These are phyloP conservation scores for Ormosia semicastrata DNA, from an alignment of 306 rosid species.

Conservation along the genomic window DNA sequence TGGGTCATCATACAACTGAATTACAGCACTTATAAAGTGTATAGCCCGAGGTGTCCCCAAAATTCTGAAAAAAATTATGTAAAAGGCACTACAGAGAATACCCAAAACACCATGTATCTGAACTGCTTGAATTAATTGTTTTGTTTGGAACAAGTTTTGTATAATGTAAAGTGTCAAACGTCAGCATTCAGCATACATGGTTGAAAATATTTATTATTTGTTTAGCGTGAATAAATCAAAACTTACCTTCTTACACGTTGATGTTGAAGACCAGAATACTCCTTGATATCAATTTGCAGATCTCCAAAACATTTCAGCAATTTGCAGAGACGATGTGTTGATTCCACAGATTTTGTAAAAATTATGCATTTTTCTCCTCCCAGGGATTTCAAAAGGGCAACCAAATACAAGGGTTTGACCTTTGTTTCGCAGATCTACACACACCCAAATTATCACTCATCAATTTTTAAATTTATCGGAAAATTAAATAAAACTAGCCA, in stretches of 20 bases:
- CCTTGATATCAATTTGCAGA: conserved; percentile 69
- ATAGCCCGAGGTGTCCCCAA: background rate
- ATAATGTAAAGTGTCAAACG: background rate
- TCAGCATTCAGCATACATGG: background rate
- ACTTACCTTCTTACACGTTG: conserved; percentile 82
- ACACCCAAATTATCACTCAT: background rate
- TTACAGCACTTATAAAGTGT: background rate
- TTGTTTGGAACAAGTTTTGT: background rate
- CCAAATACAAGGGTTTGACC: conserved; percentile 81
- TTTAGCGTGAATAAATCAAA: background rate
- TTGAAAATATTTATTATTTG: background rate
- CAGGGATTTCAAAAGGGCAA: conserved; percentile 72
- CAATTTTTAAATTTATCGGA: background rate
- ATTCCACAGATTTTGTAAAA: conserved; percentile 89
- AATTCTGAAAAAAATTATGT: background rate
- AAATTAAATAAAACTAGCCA: background rate
- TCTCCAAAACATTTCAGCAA: conserved; percentile 67
- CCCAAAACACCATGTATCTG: background rate
- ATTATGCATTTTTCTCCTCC: conserved; percentile 84
- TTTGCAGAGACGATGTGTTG: conserved; percentile 84
- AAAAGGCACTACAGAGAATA: background rate
- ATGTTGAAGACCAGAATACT: conserved; percentile 83
- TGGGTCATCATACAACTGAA: background rate
- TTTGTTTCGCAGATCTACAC: conserved; percentile 73
- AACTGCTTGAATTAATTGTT: background rate